Evolutionary conservation across 805 yeast genomes (phyloP).

Genomic region (Lachancea sp.): DNA sequence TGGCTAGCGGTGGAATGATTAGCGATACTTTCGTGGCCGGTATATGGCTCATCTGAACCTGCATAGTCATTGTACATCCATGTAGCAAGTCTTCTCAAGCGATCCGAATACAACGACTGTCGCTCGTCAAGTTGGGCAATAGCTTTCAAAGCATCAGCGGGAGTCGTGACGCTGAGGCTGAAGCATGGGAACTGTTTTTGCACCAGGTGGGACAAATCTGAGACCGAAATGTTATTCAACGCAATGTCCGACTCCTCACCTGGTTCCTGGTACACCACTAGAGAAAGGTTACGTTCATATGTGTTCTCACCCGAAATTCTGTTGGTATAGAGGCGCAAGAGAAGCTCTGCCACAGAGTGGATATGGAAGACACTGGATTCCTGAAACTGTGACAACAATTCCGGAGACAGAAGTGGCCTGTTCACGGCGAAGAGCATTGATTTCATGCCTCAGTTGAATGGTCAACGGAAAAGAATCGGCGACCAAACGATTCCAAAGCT

Average conservation of each 20-base stretch:
- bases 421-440: constrained; percentile 6
- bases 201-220: constrained; percentile 1
- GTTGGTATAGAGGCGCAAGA: constrained; percentile 19
- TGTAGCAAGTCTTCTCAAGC: constrained; percentile 24
- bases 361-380: constrained; percentile 6
- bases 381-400: constrained; percentile 9
- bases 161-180: constrained; percentile 18
- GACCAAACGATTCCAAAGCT: neutral
- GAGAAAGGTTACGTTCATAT: constrained; percentile 24
- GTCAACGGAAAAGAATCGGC: too few species aligned
- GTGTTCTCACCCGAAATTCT: constrained; percentile 16
- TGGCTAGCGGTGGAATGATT: neutral
- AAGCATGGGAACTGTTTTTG: constrained; percentile 21
- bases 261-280: constrained; percentile 15
- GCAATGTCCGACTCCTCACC: neutral
- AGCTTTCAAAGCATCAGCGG: neutral
- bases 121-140: neutral
- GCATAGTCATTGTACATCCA: constrained; percentile 26
- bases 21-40: neutral
- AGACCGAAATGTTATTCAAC: neutral
- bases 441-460: neutral
- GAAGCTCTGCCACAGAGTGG: constrained; percentile 9
- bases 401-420: constrained; percentile 2
- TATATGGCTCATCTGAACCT: neutral
- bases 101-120: constrained; percentile 7